Conservation (phyloP, 2,329 filamentous ascomycete genomes). For the Aspergillus viridinutans region DNA sequence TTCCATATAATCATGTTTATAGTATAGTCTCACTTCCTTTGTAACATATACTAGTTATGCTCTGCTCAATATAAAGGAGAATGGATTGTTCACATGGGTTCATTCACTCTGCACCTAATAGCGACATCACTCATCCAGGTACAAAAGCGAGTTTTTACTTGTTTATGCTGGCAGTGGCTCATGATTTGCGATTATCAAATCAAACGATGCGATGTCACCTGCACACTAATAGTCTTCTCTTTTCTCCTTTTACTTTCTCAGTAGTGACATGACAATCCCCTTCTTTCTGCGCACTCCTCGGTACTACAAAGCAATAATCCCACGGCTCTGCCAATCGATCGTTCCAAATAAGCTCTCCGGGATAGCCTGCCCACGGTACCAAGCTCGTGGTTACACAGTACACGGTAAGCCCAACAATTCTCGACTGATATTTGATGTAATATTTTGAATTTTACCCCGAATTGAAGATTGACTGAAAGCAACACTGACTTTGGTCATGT, state of each 20-base stretch:
- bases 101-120: neutral
- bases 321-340: neutral
- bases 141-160: neutral
- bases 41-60: neutral
- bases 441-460: neutral
- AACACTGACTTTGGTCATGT: neutral
- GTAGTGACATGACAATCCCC: neutral
- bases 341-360: neutral
- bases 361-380: neutral
- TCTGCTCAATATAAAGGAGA: neutral
- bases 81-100: neutral
- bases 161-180: neutral
- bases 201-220: neutral
- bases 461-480: neutral
- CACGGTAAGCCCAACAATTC: neutral
- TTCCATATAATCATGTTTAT: neutral
- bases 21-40: neutral
- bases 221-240: neutral
- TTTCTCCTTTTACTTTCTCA: neutral
- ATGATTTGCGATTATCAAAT: neutral
- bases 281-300: neutral
- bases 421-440: neutral
- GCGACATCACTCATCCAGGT: neutral
- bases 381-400: neutral
- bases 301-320: neutral